phyloP scores from a whole-genome alignment of 306 rosid species.

The Styphnolobium japonicum region DNA sequence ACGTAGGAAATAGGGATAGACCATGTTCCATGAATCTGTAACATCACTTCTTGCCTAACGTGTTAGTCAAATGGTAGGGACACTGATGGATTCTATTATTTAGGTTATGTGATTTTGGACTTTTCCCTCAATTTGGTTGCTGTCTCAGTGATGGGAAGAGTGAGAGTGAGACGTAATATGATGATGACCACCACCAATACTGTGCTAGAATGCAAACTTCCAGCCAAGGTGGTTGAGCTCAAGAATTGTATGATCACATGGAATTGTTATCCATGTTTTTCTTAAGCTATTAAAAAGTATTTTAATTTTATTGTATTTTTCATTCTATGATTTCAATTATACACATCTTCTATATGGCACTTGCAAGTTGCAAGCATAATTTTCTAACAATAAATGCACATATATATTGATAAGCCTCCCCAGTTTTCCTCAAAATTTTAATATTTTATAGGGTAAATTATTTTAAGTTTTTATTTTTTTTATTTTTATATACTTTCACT shows the following conservation, averaged over 20 bases:
- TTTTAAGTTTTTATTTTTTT: too few species aligned
- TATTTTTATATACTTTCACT: too few species aligned
- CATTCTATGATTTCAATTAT: too few species aligned
- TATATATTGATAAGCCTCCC: too few species aligned
- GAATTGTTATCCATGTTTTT: too few species aligned
- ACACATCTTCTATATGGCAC: too few species aligned
- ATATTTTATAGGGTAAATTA: too few species aligned
- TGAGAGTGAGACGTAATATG: neutral
- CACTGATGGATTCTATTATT: neutral
- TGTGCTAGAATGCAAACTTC: neutral
- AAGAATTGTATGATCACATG: neutral
- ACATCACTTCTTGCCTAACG: slow-evolving; percentile 56
- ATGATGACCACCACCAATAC: neutral
- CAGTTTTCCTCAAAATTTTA: too few species aligned
- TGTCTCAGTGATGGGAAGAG: neutral
- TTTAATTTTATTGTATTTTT: too few species aligned
- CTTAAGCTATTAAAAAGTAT: too few species aligned
- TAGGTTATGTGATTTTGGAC: neutral
- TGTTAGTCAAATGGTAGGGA: slow-evolving; percentile 28
- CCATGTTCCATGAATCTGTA: slow-evolving; percentile 65
- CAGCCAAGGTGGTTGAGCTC: neutral
- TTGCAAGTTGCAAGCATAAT: too few species aligned
- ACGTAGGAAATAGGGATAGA: neutral
- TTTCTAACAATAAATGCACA: too few species aligned
- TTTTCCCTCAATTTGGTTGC: slow-evolving; percentile 9